These are phyloP conservation scores for Penicillium sclerotigenum DNA, from an alignment of 2,329 filamentous ascomycete species.

Conservation along the genomic window DNA sequence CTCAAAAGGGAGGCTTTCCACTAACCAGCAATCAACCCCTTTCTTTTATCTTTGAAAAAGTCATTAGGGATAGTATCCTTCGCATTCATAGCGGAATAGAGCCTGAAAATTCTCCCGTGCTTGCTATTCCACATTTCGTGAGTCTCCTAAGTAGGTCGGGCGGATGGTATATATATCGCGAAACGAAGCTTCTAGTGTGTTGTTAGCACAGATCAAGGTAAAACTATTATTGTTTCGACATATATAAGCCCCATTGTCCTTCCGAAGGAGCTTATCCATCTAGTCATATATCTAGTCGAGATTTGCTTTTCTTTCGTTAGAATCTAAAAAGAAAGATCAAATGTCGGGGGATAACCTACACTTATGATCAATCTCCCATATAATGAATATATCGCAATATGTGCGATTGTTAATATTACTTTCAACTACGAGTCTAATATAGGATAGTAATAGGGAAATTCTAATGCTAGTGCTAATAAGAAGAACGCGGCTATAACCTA, in stretches of 20 bases:
- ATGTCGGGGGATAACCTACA: not conserved
- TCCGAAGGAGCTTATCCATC: constrained; percentile 13
- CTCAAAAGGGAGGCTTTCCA: not conserved
- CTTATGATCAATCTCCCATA: constrained; percentile 8
- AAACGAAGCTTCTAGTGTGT: not conserved
- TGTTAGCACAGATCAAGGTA: not conserved
- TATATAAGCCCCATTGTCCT: constrained; percentile 8
- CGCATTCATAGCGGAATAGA: not conserved
- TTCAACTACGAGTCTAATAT: constrained; percentile 20
- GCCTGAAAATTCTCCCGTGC: not conserved
- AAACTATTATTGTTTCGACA: not conserved
- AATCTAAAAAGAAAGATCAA: not conserved
- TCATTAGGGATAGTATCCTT: not conserved
- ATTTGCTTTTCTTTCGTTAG: constrained; percentile 3
- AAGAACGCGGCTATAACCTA: constrained; percentile 26
- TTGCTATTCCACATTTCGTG: not conserved
- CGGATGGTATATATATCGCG: not conserved
- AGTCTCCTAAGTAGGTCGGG: not conserved
- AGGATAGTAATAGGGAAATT: constrained; percentile 27
- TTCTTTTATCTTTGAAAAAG: not conserved
- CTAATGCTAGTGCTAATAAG: constrained; percentile 32
- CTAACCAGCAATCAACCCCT: not conserved
- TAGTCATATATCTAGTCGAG: constrained; percentile 15
- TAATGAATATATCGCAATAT: constrained; percentile 7
- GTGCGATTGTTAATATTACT: constrained; percentile 14